These are phyloP conservation scores for Mucor ambiguus DNA, from an alignment of 371 early-diverging fungal genomes.

Conservation along the genomic window DNA sequence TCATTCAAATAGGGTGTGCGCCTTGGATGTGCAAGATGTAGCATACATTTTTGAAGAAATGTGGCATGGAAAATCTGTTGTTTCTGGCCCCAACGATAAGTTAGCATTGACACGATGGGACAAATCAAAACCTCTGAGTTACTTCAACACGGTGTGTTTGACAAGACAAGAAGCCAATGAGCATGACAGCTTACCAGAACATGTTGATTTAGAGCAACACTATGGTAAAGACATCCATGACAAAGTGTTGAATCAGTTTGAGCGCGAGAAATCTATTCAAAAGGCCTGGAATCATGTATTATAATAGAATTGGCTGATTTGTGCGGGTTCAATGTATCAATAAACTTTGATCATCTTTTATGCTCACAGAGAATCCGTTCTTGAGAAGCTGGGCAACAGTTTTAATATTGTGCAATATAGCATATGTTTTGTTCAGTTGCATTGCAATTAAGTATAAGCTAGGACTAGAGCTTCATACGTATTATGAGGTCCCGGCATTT, in stretches of 20 bases:
- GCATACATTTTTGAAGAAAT: constrained; percentile 89
- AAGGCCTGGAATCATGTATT: constrained; percentile 24
- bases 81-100: constrained; percentile 78
- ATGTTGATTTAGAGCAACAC: constrained; percentile 36
- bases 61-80: constrained; percentile 80
- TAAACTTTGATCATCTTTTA: background rate
- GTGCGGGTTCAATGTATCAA: background rate
- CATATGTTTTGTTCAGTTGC: too few species aligned
- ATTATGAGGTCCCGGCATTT: too few species aligned
- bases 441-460: too few species aligned
- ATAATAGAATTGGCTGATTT: constrained; percentile 9
- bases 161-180: constrained; percentile 74
- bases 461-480: too few species aligned
- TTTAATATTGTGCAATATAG: too few species aligned
- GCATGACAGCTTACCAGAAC: constrained; percentile 53
- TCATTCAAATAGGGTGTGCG: constrained; percentile 38
- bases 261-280: constrained; percentile 11
- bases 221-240: constrained; percentile 37
- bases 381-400: too few species aligned
- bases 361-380: background rate
- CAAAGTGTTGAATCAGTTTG: constrained; percentile 12
- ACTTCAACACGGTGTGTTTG: constrained; percentile 83
- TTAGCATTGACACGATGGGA: constrained; percentile 83
- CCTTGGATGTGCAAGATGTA: constrained; percentile 71
- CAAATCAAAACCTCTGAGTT: constrained; percentile 58